Evolutionary conservation across 768 basidiomycete genomes (phyloP).

Genomic region (Mycena floridula): DNA sequence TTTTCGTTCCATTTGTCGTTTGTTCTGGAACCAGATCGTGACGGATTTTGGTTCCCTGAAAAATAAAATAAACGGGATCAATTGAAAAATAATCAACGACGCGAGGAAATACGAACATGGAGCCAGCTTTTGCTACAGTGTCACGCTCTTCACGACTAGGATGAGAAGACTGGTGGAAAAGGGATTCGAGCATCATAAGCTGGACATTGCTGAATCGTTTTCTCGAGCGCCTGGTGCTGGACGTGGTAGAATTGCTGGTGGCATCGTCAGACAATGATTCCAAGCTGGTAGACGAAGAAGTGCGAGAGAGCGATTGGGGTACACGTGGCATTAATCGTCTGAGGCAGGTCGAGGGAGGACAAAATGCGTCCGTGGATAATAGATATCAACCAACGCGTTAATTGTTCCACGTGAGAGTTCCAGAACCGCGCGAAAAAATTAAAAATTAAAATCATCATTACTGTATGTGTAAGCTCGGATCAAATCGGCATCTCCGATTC

Average conservation of each 20-base stretch:
- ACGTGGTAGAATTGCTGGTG: constrained; percentile 23
- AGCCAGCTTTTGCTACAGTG: constrained; percentile 48
- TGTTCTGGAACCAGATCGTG: constrained; percentile 85
- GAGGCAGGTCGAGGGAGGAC: no score
- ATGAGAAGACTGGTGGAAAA: constrained; percentile 67
- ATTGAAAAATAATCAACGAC: constrained; percentile 32
- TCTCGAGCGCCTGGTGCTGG: constrained; percentile 50
- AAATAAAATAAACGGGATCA: constrained; percentile 5
- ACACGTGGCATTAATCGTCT: constrained; percentile 7
- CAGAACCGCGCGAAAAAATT: no score
- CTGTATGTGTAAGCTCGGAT: no score
- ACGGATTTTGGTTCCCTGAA: constrained; percentile 61
- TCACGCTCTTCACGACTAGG: constrained; percentile 74
- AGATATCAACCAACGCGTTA: no score
- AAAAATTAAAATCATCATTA: no score
- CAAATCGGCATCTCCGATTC: no score
- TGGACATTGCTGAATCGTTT: constrained; percentile 66
- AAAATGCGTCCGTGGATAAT: no score
- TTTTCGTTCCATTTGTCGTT: constrained; percentile 51
- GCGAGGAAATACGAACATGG: no score
- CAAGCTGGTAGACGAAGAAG: constrained; percentile 50
- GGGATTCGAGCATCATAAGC: constrained; percentile 66
- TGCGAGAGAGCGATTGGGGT: constrained; percentile 36
- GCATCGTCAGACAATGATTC: constrained; percentile 43
- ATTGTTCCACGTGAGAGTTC: no score